Base-by-base conservation (phyloP, 2,329 filamentous ascomycete genomes). In the Pseudocercospora fuligena region DNA sequence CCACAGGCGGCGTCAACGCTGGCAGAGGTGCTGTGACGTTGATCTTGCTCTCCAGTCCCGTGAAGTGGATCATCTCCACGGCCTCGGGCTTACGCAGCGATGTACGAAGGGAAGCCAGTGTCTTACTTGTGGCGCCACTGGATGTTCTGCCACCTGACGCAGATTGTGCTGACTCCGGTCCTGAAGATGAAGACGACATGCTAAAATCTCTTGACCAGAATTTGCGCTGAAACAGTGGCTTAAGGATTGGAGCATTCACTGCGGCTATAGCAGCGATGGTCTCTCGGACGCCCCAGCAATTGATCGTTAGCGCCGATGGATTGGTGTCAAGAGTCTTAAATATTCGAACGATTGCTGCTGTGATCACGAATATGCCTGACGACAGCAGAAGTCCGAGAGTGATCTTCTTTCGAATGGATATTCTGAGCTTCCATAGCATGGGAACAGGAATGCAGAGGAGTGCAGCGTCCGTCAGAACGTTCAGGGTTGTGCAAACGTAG, bases 201-300 rank as follows among this genome's bases (percentile, higher is more conserved):
- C 58, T 53, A n/a, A 40, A 67, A 5, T 63, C 67, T 14, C 54
- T 49, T n/a, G 57, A 69, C 76, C 77, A 79, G 69, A 79, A 79
- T 1, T 69, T 65, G 27, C 54, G 61, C 40, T 60, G 72, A 61
- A 75, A 72, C 29, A 79, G 60, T 0, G 77, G 78, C 7, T 73
- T 69, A 3, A 80, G 67, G 21, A 79, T 76, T 8, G 77, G 78
- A 0, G 75, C 69, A 60, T 79, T 79, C 56, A 79, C 77, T 3
- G 78, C 75, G n/a, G 79, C 65, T 21, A 79, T 75, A 16, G 75
- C 77, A n/a, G 78, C 75, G 31, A 77, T 70, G 1, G 77, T 79
- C 62, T 80, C 79, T 54, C 79, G 72, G 1, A 78, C 72, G 16
- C 78, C 78, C 79, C 79, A 80, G n/a, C 73, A 67, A 56, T 80